A percentile compares a stretch with the other conserved stretches of the same genome.
phyloP scores from a whole-genome alignment of 164 flowering plant genomes.

The Piper longum region DNA sequence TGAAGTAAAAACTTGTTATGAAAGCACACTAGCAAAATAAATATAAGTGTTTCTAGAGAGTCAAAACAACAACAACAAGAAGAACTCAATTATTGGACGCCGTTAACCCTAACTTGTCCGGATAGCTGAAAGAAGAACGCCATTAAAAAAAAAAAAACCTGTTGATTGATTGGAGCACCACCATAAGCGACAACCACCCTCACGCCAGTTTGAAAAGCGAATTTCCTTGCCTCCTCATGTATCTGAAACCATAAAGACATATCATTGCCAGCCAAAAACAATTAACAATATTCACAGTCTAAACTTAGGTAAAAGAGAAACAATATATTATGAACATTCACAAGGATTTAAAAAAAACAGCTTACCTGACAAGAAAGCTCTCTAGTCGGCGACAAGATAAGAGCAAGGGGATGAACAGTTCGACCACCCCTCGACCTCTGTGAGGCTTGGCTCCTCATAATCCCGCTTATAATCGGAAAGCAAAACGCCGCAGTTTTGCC shows the following conservation, averaged over 20 bases:
- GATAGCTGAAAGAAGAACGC: background rate
- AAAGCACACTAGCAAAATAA: too few species aligned
- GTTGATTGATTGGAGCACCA: conserved; percentile 54
- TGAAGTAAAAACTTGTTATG: too few species aligned
- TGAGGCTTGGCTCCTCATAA: conserved; percentile 34
- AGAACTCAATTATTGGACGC: too few species aligned
- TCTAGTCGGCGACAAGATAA: conserved; percentile 68
- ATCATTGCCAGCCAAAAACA: background rate
- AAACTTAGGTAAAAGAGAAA: background rate
- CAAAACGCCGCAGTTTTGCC: conserved; percentile 88
- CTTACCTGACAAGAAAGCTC: conserved; percentile 64
- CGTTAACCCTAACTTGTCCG: too few species aligned
- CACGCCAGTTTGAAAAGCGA: conserved; percentile 52
- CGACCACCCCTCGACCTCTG: conserved; percentile 47
- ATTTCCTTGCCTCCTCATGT: conserved; percentile 52
- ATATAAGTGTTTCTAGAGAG: too few species aligned
- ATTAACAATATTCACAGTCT: background rate
- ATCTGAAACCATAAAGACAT: conserved; percentile 18
- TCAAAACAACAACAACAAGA: too few species aligned
- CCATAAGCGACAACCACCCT: conserved; percentile 57
- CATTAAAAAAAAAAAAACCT: conserved; percentile 19
- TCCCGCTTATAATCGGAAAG: conserved; percentile 68
- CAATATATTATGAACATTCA: too few species aligned
- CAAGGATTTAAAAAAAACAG: background rate
- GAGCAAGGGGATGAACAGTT: conserved; percentile 58